Base-by-base conservation (phyloP, 805 yeast species). In the Saccharomycopsis microspora region DNA sequence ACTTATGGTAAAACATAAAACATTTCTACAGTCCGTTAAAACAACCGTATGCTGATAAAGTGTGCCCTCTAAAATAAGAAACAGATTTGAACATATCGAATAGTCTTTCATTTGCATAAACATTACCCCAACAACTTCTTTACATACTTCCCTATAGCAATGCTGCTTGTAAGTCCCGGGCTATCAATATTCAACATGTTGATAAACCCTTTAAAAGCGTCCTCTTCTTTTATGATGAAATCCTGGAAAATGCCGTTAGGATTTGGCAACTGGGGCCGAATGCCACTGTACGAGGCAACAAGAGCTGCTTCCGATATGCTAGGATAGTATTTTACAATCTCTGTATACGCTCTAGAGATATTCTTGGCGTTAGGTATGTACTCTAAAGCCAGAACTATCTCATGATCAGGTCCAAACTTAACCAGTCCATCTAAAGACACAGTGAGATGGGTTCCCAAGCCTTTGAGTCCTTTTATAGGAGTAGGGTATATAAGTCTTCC, bases 371-470 rank as follows among this genome's bases (percentile, higher is more conserved):
- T 71, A 5, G 80, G 82, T 4, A 64, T 58, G 51, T 76, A 74
- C 57, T 78, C 77, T 4, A 53, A 52, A 8, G 69, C 66, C 54
- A 65, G 42, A 1, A 84, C 76, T 85, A 94, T 87, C 61, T 87
- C 93, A 39, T 86, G 63, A 60, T 89, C 96, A 0, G 96, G 96
- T 0, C 97, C 97, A 60, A 88, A 88, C 54, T 76, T 73, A 31
- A 88, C 64, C 55, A 80, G 81, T 0, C 94, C 93, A 3, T 84
- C 88, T 47, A 88, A 63, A 57, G 85, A 94, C 32, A 89, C 65
- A 0, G 97, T 88, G 52, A 89, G 64, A 65, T 88, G 97, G 0
- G 93, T 85, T 0, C 97, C 97, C 48, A 89, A 66, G 0, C 94
- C 84, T n/a, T 83, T 71, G 0, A 79, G 74, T 45, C 76, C 74